Evolutionary conservation across 2,329 filamentous ascomycete genomes (phyloP).

Genomic region (Akanthomyces lecanii): DNA sequence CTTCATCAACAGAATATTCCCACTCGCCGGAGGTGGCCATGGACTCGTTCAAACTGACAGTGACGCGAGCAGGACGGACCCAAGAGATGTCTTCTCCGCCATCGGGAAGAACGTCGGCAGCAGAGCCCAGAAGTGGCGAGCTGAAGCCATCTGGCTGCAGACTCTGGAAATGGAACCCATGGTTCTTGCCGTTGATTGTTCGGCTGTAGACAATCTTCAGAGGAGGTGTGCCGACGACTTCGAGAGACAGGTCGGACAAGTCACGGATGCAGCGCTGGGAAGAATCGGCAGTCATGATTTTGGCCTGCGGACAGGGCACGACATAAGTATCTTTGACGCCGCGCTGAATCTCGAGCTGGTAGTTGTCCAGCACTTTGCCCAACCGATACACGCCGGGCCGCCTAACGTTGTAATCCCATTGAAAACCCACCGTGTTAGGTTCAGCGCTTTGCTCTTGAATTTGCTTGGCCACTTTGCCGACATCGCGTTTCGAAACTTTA

Average conservation of each 20-base stretch:
- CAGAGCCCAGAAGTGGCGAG: conserved; percentile 68
- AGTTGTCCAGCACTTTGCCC: conserved; percentile 82
- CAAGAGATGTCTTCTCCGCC: conserved; percentile 68
- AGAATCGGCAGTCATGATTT: conserved; percentile 59
- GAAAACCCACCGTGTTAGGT: conserved; percentile 54
- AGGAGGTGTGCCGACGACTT: conserved; percentile 84
- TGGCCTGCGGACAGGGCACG: conserved; percentile 77
- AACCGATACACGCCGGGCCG: conserved; percentile 86
- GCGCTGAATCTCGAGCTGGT: conserved; percentile 86
- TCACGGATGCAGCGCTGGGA: conserved; percentile 78
- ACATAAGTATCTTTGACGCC: conserved; percentile 74
- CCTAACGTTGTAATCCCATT: conserved; percentile 70
- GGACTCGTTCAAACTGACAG: conserved; percentile 85
- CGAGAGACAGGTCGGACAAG: conserved; percentile 76
- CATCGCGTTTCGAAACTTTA: conserved; percentile 66
- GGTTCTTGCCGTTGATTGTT: conserved; percentile 76
- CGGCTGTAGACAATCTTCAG: conserved; percentile 91
- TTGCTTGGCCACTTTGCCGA: conserved; percentile 69
- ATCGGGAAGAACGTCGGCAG: conserved; percentile 57
- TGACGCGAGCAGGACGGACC: conserved; percentile 71
- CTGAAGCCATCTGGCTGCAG: conserved; percentile 83
- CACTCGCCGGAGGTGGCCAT: conserved; percentile 74
- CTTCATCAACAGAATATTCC: conserved; percentile 87
- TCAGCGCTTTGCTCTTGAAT: conserved; percentile 63
- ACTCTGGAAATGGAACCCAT: conserved; percentile 86